Evolutionary conservation across 768 basidiomycete species (phyloP).

Genomic region (Termitomyces sp.): DNA sequence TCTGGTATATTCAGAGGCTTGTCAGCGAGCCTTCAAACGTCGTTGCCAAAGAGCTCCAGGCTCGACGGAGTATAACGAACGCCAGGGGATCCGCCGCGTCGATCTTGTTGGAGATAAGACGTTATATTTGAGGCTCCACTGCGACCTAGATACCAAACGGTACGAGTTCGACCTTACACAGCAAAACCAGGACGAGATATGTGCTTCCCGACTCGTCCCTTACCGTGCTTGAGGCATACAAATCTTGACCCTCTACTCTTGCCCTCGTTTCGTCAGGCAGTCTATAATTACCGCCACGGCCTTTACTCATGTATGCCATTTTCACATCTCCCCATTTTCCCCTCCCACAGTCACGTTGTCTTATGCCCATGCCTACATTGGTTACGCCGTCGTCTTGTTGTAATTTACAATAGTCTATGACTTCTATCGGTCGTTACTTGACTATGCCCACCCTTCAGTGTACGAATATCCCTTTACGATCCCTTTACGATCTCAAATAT

Average conservation of each 20-base stretch:
- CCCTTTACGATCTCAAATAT: not conserved
- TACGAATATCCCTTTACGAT: constrained; percentile 2
- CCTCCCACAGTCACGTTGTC: not conserved
- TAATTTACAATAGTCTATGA: not conserved
- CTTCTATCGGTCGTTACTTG: not conserved
- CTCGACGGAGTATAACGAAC: constrained; percentile 34
- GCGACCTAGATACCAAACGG: not conserved
- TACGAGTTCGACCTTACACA: not conserved
- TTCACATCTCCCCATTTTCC: not conserved
- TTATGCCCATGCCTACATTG: not conserved
- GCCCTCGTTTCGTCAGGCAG: not conserved
- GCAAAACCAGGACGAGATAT: constrained; percentile 1
- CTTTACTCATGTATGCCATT: not conserved
- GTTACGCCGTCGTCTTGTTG: not conserved
- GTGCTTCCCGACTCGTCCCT: not conserved
- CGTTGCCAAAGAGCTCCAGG: constrained; percentile 41
- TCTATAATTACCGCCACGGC: not conserved
- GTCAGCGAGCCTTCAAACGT: constrained; percentile 38
- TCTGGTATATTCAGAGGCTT: constrained; percentile 24
- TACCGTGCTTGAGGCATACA: not conserved
- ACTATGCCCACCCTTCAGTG: not conserved
- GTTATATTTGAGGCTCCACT: constrained; percentile 46
- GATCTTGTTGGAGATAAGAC: constrained; percentile 50
- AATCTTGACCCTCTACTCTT: not conserved
- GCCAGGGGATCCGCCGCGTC: constrained; percentile 48